Evolutionary conservation across 805 yeast species (phyloP), one percentile per base, ranked within the genome.

Genomic region (Lachancea fermentati): DNA sequence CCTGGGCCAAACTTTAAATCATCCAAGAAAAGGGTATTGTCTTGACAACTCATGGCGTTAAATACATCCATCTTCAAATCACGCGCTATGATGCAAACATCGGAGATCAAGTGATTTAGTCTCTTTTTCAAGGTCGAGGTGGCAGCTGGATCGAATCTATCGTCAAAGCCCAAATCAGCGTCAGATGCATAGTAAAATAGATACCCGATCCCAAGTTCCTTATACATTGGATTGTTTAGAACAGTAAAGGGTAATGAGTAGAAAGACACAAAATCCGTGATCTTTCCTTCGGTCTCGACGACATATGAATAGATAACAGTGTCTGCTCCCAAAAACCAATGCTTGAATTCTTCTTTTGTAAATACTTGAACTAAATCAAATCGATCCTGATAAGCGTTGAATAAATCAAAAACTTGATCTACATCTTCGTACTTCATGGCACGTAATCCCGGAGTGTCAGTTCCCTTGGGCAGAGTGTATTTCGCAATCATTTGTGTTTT

Each of bases 21-120:
- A 18, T 85, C 81, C 49, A 93, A 68, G 66, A 93, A 87, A 44
- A 84, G 66, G 12, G 87, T 72, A 61, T 93, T 93, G 58, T 93
- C 98, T 66, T 88, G 95, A 8, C 88, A 72, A 0, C 97, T 79
- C 47, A 93, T 70, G 7, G 97, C 96, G 60, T 93, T 93, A 73
- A 91, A 86, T 3, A 93, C 97, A 59, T 93, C 98, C 53, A 85
- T 85, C 18, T 73, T 73, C 31, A 68, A 60, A 60, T 84, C 82
- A 16, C 55, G 55, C 19, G 95, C 80, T 30, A 85, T 64, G 38
- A 91, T 74, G 42, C 89, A 71, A 1, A 93, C 88, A 54, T 89
- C 95, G 35, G 68, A 69, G 40, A 88, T 72, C 48, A 91, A 67
- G 4, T 68, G 63, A 18, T 63, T 66, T 48, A 93, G 71, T 49